Evolutionary conservation across 345 rosid genomes (phyloP), one percentile per base, ranked within the genome.

Genomic region (Eucalyptus tenuipes): DNA sequence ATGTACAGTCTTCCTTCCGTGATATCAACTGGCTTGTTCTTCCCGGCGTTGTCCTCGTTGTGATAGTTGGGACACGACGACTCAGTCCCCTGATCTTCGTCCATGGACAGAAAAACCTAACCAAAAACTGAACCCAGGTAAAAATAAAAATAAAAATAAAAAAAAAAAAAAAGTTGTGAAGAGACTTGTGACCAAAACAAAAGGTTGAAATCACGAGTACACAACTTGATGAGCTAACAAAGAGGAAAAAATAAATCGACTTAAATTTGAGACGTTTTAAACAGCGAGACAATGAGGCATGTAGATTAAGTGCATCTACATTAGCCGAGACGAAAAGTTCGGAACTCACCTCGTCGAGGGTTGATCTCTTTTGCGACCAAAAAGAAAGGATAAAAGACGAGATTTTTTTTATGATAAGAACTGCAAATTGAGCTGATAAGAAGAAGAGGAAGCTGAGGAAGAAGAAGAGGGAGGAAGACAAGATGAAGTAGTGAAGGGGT

Each of bases 131-230:
- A 68, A 68, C 24, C 80, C 80, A 31, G 42, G 24, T 59, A 57
- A 24, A 24, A 22, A 20, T 3, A 1, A 37, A 5, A 5, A n/a
- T n/a, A 68, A 33, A 17, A 33, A 3, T 4, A 20, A 10, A 1
- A 37, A 5, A 5, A 68, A 33, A 17, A 33, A 57, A 1, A 57
- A 71, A 66, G 10, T 5, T 37, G 27, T 33, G 37, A 37, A 37
- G 40, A 71, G 81, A 71, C 81, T 33, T 33, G 82, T 37, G 42
- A 75, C 82, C 24, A 75, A 20, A n/a, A n/a, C n/a, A n/a, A n/a
- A n/a, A n/a, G n/a, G n/a, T n/a, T n/a, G n/a, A n/a, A 75, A 71
- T 75, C 82, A 75, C 24, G 82, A 75, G 82, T 20, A 75, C 82
- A 37, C 82, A 75, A 68, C 80, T 68, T 33, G 75, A 68, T 66